phyloP scores from a whole-genome alignment of 805 yeast genomes.

The Kluyveromyces siamensis region DNA sequence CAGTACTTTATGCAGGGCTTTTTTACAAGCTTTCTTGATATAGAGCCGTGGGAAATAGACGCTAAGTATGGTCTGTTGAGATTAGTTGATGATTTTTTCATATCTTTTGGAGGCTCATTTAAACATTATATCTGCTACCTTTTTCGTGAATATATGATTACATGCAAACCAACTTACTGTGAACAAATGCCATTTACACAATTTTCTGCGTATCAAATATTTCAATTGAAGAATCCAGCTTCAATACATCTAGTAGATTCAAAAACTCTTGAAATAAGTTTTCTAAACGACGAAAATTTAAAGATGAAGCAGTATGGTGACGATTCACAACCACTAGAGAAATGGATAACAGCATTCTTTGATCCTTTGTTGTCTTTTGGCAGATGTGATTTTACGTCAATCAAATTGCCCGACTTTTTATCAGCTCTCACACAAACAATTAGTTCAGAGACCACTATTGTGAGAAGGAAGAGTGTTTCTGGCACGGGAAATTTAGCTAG shows the following conservation, averaged over 20 bases:
- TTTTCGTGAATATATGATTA: constrained; percentile 19
- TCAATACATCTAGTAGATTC: constrained; percentile 7
- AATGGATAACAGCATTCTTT: constrained; percentile 35
- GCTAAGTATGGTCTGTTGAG: constrained; percentile 29
- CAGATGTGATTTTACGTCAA: constrained; percentile 23
- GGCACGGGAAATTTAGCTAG: neutral
- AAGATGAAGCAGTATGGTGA: constrained; percentile 1
- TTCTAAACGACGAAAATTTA: constrained; percentile 3
- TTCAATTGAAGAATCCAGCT: neutral
- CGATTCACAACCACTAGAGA: constrained; percentile 12
- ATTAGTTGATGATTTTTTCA: constrained; percentile 27
- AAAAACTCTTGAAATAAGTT: constrained; percentile 8
- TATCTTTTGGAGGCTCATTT: constrained; percentile 23
- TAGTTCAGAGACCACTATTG: neutral
- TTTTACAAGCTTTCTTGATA: neutral
- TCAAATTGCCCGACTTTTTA: constrained; percentile 15
- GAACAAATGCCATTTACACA: constrained; percentile 15
- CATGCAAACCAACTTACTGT: constrained; percentile 8
- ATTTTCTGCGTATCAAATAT: constrained; percentile 8
- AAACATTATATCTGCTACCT: constrained; percentile 26
- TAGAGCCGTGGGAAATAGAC: constrained; percentile 24
- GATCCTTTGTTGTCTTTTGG: constrained; percentile 26
- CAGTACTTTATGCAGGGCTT: constrained; percentile 1
- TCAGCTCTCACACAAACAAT: constrained; percentile 11
- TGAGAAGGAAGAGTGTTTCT: neutral